Conservation (phyloP, 2,329 filamentous ascomycete genomes). For the Xenoacremonium recifei region DNA sequence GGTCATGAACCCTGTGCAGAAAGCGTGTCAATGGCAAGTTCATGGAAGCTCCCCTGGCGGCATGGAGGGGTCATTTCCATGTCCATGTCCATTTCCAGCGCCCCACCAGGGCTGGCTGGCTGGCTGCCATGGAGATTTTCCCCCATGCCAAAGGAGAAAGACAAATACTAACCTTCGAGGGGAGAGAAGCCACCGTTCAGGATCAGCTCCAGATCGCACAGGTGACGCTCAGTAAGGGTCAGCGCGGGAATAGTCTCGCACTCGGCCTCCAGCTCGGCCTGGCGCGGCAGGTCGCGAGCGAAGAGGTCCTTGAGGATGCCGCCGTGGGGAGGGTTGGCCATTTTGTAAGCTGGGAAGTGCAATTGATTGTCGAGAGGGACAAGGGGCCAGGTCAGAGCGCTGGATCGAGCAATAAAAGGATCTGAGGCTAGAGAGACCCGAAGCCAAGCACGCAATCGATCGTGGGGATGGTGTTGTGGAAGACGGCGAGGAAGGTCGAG, state of each 20-base stretch:
- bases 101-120: neutral
- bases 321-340: constrained; percentile 77
- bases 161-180: constrained; percentile 76
- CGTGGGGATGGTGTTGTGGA: constrained; percentile 6
- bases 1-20: constrained; percentile 80
- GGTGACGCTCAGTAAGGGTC: constrained; percentile 84
- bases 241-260: constrained; percentile 85
- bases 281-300: constrained; percentile 83
- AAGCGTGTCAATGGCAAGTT: constrained; percentile 13
- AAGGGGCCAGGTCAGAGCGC: neutral
- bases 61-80: constrained; percentile 10
- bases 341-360: constrained; percentile 36
- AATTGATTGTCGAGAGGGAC: constrained; percentile 8
- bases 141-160: neutral
- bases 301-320: constrained; percentile 97
- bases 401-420: constrained; percentile 7
- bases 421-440: constrained; percentile 12
- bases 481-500: constrained; percentile 2
- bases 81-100: no score
- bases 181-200: constrained; percentile 98
- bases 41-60: constrained; percentile 3
- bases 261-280: constrained; percentile 76
- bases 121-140: no score
- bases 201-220: constrained; percentile 96
- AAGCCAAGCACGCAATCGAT: constrained; percentile 31